Evolutionary conservation across 1,139 yeast species (phyloP), one percentile per base, ranked within the genome.

Genomic region (Sugiyamaella novakii): DNA sequence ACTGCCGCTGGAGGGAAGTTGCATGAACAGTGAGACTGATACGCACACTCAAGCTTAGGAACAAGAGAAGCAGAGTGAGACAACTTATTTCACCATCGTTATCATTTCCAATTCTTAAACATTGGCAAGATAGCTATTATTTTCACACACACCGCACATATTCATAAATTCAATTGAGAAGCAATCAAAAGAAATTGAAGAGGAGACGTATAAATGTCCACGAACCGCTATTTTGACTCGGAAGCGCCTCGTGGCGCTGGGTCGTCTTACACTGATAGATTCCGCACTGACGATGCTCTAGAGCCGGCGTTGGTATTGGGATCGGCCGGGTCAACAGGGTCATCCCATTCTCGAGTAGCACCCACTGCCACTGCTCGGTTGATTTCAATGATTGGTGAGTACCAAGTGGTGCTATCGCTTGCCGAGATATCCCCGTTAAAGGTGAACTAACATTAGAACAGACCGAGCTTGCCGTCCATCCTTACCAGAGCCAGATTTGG

Each of bases 381-480:
- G 17, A 47, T 49, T 19, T 29, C 57, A 5, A 40, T 63, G 55
- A 63, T 63, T 34, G 62, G 65, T 61, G 45, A 12, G 63, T 52
- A 6, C 25, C 25, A 22, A 5, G n/a, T n/a, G 8, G 8, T 22
- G 5, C 25, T 8, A 22, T 22, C 25, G 25, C 8, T 22, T 22
- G 25, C 25, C 25, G 22, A 6, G 31, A 5, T 37, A 43, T 1
- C 19, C 18, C 18, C 27, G 18, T 7, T 10, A 11, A 11, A 11
- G 28, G 11, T 29, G 8, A 22, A 22, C 25, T 22, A 22, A 22
- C 25, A 5, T 22, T 22, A 22, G n/a, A n/a, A 51, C 62, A 76
- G 86, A 88, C 62, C 80, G 96, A 55, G 97, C 98, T 2, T 91
- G 98, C 63, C 79, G 94, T 57, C 86, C 95, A 39, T 76, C 92